A percentile compares a stretch with the other conserved stretches of the same genome.
Evolutionary conservation across 2,329 filamentous ascomycete genomes (phyloP).

Genomic region (Metarhizium sp.): DNA sequence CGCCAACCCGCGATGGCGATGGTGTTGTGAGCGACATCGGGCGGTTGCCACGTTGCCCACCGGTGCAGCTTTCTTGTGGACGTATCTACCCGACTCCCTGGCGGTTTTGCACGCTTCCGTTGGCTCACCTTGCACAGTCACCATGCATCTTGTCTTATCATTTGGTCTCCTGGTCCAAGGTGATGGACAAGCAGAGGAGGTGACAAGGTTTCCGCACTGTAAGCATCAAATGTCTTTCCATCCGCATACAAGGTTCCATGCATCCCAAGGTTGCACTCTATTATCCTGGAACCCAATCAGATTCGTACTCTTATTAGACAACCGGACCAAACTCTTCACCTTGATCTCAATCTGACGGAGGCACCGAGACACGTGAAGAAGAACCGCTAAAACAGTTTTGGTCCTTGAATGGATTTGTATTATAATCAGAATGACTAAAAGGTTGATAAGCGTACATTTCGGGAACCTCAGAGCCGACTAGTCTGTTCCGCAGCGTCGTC

Average conservation of each 20-base stretch:
- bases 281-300: not conserved
- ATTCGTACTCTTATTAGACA: not conserved
- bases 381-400: not conserved
- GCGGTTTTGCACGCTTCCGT: not conserved
- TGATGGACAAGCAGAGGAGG: not conserved
- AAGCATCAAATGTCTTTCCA: not conserved
- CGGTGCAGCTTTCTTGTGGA: not conserved
- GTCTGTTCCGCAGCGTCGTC: conserved; percentile 4
- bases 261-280: not conserved
- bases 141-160: conserved; percentile 1
- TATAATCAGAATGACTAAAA: not conserved
- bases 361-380: not conserved
- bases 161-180: not conserved
- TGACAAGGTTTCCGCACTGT: not conserved
- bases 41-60: conserved; percentile 4
- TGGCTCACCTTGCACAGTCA: not conserved
- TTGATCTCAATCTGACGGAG: not conserved
- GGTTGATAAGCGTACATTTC: not conserved
- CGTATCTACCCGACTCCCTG: not conserved
- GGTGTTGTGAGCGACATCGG: not conserved
- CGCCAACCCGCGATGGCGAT: not conserved
- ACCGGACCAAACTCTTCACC: not conserved
- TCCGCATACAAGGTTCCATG: not conserved
- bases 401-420: not conserved
- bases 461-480: conserved; percentile 3